Evolutionary conservation across 2,329 filamentous ascomycete genomes (phyloP).

Genomic region (Celoporthe dispersa): DNA sequence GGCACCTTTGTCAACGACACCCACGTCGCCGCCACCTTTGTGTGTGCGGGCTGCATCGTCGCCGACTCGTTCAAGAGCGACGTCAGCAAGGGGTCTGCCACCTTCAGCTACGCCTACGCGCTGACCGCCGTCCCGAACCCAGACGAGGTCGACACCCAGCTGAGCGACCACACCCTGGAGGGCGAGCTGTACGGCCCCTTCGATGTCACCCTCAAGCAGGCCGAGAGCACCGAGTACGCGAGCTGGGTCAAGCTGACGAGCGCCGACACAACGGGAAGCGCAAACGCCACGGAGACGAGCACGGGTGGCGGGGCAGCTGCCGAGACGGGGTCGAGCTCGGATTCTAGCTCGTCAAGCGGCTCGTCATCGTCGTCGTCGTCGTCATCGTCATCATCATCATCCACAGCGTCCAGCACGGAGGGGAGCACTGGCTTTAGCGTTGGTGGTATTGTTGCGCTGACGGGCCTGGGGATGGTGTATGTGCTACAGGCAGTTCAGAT

Average conservation of each 20-base stretch:
- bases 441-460: conserved; percentile 17
- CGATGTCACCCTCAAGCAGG: conserved; percentile 23
- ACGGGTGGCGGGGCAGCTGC: background rate
- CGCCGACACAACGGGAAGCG: conserved; percentile 11
- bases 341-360: background rate
- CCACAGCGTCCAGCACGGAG: background rate
- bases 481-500: conserved; percentile 28
- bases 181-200: conserved; percentile 30
- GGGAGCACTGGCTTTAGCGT: conserved; percentile 3
- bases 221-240: conserved; percentile 24
- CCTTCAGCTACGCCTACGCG: conserved; percentile 29
- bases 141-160: conserved; percentile 18
- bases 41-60: conserved; percentile 51
- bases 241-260: conserved; percentile 25
- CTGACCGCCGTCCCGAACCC: conserved; percentile 27
- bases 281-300: conserved; percentile 11
- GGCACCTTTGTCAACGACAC: conserved; percentile 58
- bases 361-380: conserved; percentile 8
- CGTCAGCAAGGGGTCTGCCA: conserved; percentile 13
- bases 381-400: conserved; percentile 11
- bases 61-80: conserved; percentile 35
- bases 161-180: conserved; percentile 30
- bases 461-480: conserved; percentile 22
- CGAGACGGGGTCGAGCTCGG: conserved; percentile 3
- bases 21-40: conserved; percentile 58